Conservation (phyloP, 495 filamentous ascomycete genomes). For the Cairneyella variabilis region DNA sequence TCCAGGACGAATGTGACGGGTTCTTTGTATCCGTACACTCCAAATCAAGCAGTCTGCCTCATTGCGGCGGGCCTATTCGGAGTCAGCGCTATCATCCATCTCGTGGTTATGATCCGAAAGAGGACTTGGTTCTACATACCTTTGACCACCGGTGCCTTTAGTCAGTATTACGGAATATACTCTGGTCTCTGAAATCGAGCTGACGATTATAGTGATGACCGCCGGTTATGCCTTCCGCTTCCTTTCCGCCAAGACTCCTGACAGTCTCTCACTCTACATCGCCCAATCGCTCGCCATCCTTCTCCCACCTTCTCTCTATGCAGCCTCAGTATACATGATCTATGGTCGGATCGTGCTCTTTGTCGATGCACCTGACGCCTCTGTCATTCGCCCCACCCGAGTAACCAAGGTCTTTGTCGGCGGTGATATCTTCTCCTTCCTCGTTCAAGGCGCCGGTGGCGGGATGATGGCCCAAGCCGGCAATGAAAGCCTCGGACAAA, state of each 20-base stretch:
- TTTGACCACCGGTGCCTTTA: constrained; percentile 2
- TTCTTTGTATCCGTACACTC: constrained; percentile 7
- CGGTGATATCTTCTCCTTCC: constrained; percentile 40
- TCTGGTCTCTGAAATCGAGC: too few relatives aligned
- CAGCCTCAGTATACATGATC: constrained; percentile 53
- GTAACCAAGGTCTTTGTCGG: constrained; percentile 43
- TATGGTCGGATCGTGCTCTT: constrained; percentile 42
- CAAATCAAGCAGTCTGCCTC: constrained; percentile 2
- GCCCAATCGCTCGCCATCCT: constrained; percentile 44
- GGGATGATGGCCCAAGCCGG: constrained; percentile 34
- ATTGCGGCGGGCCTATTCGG: constrained; percentile 9
- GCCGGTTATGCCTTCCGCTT: constrained; percentile 42
- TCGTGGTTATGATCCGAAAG: constrained; percentile 7
- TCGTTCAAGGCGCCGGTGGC: constrained; percentile 35
- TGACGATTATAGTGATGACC: constrained; percentile 51
- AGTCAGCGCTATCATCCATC: constrained; percentile 1
- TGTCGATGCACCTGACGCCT: constrained; percentile 39
- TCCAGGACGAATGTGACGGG: neutral
- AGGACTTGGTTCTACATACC: constrained; percentile 15
- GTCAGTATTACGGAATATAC: neutral
- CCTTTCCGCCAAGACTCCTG: constrained; percentile 33
- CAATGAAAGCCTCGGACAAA: constrained; percentile 32
- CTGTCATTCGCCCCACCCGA: constrained; percentile 31
- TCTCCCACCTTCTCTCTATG: constrained; percentile 47
- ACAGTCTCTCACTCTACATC: constrained; percentile 38